These are phyloP conservation scores for Leccinum arenicola DNA, from an alignment of 768 basidiomycete species.

Conservation along the genomic window DNA sequence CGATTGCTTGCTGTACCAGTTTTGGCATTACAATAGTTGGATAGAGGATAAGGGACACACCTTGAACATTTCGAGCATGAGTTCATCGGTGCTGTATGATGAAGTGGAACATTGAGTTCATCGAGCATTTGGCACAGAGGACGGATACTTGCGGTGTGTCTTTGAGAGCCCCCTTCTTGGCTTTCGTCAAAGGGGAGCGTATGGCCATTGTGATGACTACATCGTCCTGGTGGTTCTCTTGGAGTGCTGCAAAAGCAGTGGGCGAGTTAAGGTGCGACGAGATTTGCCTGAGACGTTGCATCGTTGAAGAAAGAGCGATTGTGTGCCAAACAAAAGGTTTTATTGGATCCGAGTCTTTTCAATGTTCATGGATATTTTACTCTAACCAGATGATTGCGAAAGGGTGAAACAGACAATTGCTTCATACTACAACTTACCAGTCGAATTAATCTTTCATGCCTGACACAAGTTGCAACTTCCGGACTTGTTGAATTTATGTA, in stretches of 20 bases:
- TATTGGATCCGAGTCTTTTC: too few relatives aligned
- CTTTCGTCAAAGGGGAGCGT: conserved; percentile 72
- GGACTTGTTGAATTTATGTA: too few relatives aligned
- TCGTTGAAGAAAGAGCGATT: conserved; percentile 16
- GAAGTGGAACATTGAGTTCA: conserved; percentile 11
- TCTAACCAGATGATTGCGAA: too few relatives aligned
- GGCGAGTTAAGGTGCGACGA: conserved; percentile 53
- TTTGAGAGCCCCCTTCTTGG: conserved; percentile 72
- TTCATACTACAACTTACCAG: too few relatives aligned
- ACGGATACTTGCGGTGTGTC: conserved; percentile 53
- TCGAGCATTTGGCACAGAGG: neutral
- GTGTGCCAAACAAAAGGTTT: neutral
- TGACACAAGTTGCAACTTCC: too few relatives aligned
- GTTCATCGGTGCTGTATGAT: conserved; percentile 62
- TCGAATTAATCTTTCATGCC: too few relatives aligned
- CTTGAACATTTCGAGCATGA: conserved; percentile 80
- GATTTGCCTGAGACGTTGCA: conserved; percentile 68
- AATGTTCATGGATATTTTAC: too few relatives aligned
- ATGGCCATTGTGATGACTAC: conserved; percentile 82
- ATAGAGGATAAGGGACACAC: conserved; percentile 29
- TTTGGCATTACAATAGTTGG: neutral
- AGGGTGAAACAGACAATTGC: too few relatives aligned
- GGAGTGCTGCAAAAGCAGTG: conserved; percentile 49
- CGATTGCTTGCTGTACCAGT: conserved; percentile 51
- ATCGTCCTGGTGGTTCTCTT: conserved; percentile 65